Evolutionary conservation across 345 rosid genomes (phyloP), one percentile per base, ranked within the genome.

Genomic region (rapeseed (Brassica napus)): DNA sequence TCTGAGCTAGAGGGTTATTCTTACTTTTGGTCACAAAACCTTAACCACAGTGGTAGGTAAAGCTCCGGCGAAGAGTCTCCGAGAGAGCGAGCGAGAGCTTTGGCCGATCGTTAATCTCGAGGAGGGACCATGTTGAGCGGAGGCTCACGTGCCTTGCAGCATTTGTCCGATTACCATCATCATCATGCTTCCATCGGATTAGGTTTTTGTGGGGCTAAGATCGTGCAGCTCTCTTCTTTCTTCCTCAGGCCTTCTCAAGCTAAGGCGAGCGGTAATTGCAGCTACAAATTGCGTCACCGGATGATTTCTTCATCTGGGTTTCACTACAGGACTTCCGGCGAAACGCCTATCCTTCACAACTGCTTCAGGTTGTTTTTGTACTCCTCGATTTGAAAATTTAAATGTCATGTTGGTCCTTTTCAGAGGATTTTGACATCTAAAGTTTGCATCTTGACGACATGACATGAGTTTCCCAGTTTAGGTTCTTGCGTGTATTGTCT

Each of bases 101-200:
- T 44, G 7, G 35, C 58, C 18, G 11, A 12, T 75, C 35, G 55
- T 21, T 1, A 65, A 58, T n/a, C 10, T 59, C 4, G 62, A 54
- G 75, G 23, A 1, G 75, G 47, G 54, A 77, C 67, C 71, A 89
- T 94, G 96, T 74, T 88, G 83, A 77, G 87, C 54, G 85, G 97
- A 67, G 89, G 94, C 73, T 90, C 84, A 77, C 93, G 94, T 74
- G 85, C 88, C 57, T 84, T 89, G 32, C 92, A 82, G 37, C 91
- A 87, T 83, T 75, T 90, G 1, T 82, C 88, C 30, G 89, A 85
- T 77, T 79, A 69, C 80, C 65, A 78, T 26, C 83, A 79, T 30
- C 74, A 79, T 23, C 74, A 71, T 10, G 76, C 26, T 2, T 35
- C 69, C 6, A 58, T 74, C 16, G 78, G 83, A 55, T 69, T 86